Conservation (phyloP, 2,329 filamentous ascomycete species). For the Fusarium sp. region DNA sequence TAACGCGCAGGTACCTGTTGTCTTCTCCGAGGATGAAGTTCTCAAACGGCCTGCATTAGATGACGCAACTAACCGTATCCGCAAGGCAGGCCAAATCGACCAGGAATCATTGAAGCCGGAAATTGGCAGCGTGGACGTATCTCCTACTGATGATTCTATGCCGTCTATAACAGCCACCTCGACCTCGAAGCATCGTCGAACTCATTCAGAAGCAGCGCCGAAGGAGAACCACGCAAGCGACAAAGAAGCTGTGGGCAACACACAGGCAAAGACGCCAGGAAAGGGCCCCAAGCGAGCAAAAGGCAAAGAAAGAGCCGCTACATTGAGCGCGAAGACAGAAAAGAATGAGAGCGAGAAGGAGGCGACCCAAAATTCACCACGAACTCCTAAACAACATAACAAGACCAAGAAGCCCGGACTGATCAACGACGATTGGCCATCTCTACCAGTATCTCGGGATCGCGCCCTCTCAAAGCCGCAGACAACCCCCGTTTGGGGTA, state of each 20-base stretch:
- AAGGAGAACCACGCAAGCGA: background rate
- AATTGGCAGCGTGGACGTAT: background rate
- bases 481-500: slow-evolving; percentile 37
- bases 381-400: slow-evolving; percentile 18
- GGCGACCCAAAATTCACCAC: slow-evolving; percentile 10
- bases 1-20: background rate
- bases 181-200: slow-evolving; percentile 2
- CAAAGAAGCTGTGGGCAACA: background rate
- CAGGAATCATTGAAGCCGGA: background rate
- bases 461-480: slow-evolving; percentile 39
- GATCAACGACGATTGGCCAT: slow-evolving; percentile 45
- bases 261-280: slow-evolving; percentile 16
- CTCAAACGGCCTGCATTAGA: background rate
- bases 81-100: background rate
- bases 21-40: background rate
- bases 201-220: slow-evolving; percentile 3
- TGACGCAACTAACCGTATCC: background rate
- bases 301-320: slow-evolving; percentile 25
- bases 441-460: slow-evolving; percentile 42
- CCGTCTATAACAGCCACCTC: background rate
- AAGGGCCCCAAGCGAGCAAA: slow-evolving; percentile 33
- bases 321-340: slow-evolving; percentile 9
- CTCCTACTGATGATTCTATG: background rate
- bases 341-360: slow-evolving; percentile 11
- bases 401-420: slow-evolving; percentile 31